Percentiles rank a stretch among this genome's conserved stretches.
These are phyloP conservation scores for Artemisia argyi DNA, from an alignment of 129 eudicot genomes.

Conservation along the genomic window DNA sequence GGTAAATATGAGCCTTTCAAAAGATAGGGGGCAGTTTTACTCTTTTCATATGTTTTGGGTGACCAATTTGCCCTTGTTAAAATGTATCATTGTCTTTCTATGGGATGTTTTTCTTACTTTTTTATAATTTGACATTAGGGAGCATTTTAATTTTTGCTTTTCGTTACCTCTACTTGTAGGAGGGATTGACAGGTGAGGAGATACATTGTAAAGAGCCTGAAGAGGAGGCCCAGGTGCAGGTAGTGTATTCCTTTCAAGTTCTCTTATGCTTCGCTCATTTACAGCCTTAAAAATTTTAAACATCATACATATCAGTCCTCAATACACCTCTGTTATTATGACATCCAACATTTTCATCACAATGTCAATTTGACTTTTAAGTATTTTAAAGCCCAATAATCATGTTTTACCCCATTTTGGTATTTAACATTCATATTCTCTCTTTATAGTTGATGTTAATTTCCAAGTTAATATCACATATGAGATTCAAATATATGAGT, in stretches of 20 bases:
- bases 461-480: too few species aligned
- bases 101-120: not conserved
- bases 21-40: too few species aligned
- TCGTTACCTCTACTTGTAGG: conserved; percentile 40
- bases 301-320: not conserved
- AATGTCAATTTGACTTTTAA: too few species aligned
- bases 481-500: too few species aligned
- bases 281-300: not conserved
- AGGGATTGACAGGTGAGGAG: conserved; percentile 89
- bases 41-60: not conserved
- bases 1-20: too few species aligned
- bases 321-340: not conserved
- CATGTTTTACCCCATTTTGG: too few species aligned
- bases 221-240: conserved; percentile 80
- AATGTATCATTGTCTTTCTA: not conserved
- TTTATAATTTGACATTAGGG: not conserved
- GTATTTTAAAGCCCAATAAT: too few species aligned
- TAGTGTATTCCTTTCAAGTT: conserved; percentile 10
- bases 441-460: too few species aligned
- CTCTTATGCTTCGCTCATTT: not conserved
- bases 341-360: too few species aligned
- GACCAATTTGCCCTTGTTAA: not conserved
- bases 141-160: not conserved
- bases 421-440: too few species aligned
- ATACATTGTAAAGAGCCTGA: conserved; percentile 79